Conservation (phyloP, 2,329 filamentous ascomycete genomes). For the Fulvia fulva region DNA sequence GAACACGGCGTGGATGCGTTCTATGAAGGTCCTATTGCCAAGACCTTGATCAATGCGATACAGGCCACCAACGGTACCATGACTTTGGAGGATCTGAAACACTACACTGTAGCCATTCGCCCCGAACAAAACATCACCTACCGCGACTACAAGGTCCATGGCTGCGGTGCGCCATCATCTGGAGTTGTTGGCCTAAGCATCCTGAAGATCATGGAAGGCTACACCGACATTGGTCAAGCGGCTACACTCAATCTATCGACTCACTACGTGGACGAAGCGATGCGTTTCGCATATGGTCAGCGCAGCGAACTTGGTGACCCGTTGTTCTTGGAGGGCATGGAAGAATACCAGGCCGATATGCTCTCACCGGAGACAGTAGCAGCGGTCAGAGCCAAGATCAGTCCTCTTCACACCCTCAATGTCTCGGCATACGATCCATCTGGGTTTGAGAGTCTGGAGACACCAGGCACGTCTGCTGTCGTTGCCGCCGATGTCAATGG, state of each 20-base stretch:
- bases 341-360: conserved; percentile 63
- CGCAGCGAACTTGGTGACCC: conserved; percentile 82
- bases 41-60: conserved; percentile 67
- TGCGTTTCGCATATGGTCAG: conserved; percentile 78
- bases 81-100: conserved; percentile 71
- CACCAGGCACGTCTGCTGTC: conserved; percentile 70
- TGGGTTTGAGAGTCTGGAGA: conserved; percentile 62
- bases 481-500: conserved; percentile 68
- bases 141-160: conserved; percentile 66
- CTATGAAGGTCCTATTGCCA: conserved; percentile 68
- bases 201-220: conserved; percentile 80
- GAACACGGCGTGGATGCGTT: conserved; percentile 68
- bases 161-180: conserved; percentile 70
- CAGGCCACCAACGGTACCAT: conserved; percentile 74
- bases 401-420: conserved; percentile 67
- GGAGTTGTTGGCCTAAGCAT: conserved; percentile 71
- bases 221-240: conserved; percentile 57
- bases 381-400: conserved; percentile 62
- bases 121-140: conserved; percentile 53
- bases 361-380: conserved; percentile 58
- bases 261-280: conserved; percentile 81
- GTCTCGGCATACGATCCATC: conserved; percentile 69
- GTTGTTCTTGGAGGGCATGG: conserved; percentile 61
- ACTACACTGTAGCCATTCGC: conserved; percentile 66
- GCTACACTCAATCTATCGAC: conserved; percentile 63